phyloP scores from a whole-genome alignment of 2,329 filamentous ascomycete genomes.

The Karstenula rhodostoma region DNA sequence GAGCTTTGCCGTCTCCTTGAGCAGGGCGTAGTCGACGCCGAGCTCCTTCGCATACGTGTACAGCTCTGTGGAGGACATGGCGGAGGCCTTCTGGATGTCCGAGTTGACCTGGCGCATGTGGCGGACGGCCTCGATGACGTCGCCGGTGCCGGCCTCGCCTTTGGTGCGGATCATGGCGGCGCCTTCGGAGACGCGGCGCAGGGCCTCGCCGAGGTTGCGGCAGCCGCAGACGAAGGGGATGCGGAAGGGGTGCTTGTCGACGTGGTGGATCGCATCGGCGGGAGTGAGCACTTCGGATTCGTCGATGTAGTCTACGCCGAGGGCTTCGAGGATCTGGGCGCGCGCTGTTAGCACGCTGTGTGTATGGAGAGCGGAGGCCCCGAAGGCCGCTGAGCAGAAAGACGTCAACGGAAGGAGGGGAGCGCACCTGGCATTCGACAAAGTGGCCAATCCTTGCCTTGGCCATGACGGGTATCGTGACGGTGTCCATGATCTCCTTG shows the following conservation, averaged over 20 bases:
- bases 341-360: neutral
- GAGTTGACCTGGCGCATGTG: conserved; percentile 92
- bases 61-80: conserved; percentile 74
- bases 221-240: conserved; percentile 97
- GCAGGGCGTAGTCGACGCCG: conserved; percentile 77
- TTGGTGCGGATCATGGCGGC: conserved; percentile 99
- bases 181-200: conserved; percentile 88
- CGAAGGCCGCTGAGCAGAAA: neutral
- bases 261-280: conserved; percentile 88
- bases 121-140: conserved; percentile 94
- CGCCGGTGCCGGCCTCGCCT: conserved; percentile 95
- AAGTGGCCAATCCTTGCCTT: conserved; percentile 98
- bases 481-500: conserved; percentile 90
- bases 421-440: conserved; percentile 83
- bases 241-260: conserved; percentile 84
- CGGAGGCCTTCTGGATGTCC: conserved; percentile 77
- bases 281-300: conserved; percentile 98
- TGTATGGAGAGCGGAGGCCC: neutral
- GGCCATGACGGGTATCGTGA: conserved; percentile 98
- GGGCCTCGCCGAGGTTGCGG: conserved; percentile 90
- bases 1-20: conserved; percentile 86
- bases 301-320: conserved; percentile 97
- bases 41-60: conserved; percentile 83
- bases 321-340: conserved; percentile 83
- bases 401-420: neutral